Percentiles rank a stretch among this genome's conserved stretches.
Conservation (phyloP, 2,329 filamentous ascomycete species). For the Aspergillus pseudotamarii region DNA sequence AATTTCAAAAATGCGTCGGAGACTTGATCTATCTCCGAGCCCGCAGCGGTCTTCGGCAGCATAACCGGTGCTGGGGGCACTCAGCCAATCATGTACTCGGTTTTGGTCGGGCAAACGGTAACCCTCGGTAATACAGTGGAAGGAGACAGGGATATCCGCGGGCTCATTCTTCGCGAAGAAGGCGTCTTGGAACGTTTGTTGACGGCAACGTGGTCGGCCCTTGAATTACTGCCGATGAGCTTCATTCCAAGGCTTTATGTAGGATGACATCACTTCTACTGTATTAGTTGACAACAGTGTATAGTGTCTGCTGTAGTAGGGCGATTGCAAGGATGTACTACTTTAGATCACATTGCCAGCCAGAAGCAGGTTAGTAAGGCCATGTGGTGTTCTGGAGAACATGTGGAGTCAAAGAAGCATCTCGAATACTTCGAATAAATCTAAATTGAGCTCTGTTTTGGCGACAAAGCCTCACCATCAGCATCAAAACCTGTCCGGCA, state of each 20-base stretch:
- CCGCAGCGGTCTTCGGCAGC: constrained; percentile 5
- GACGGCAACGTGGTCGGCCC: background rate
- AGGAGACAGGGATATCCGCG: background rate
- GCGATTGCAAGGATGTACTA: background rate
- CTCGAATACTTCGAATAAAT: background rate
- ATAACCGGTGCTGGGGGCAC: constrained; percentile 17
- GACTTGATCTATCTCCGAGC: constrained; percentile 38
- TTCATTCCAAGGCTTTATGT: background rate
- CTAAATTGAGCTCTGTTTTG: background rate
- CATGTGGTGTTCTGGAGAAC: background rate
- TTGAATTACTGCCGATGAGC: background rate
- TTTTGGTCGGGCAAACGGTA: constrained; percentile 24
- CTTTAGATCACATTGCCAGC: background rate
- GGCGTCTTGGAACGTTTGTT: background rate
- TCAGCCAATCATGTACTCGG: constrained; percentile 37
- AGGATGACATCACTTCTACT: background rate
- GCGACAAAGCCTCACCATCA: background rate
- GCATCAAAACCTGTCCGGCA: background rate
- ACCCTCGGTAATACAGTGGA: constrained; percentile 20
- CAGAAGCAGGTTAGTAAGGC: background rate
- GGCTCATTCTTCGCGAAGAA: constrained; percentile 1
- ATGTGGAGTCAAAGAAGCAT: background rate
- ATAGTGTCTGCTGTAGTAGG: background rate
- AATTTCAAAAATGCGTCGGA: constrained; percentile 28
- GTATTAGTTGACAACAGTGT: background rate